These are phyloP conservation scores for Lasiosphaeris hirsuta DNA, from an alignment of 495 filamentous ascomycete genomes.

Conservation along the genomic window DNA sequence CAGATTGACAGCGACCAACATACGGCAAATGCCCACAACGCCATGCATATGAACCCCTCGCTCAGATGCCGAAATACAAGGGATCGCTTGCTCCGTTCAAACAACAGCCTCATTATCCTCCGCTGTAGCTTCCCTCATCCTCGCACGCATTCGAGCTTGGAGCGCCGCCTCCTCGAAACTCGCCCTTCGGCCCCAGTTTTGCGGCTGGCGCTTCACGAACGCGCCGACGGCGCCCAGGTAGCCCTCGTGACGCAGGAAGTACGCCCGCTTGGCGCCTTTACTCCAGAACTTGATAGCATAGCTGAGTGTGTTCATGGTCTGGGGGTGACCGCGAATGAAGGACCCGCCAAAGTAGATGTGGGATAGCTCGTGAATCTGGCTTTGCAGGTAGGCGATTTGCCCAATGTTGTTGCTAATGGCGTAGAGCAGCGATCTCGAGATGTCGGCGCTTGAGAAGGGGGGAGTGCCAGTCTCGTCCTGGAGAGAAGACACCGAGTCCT, in stretches of 20 bases:
- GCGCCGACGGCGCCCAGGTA: constrained; percentile 96
- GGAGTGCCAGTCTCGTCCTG: constrained; percentile 9
- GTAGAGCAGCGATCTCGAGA: constrained; percentile 67
- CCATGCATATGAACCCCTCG: no score
- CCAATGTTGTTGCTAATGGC: constrained; percentile 94
- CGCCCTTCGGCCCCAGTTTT: constrained; percentile 85
- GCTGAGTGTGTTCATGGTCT: constrained; percentile 94
- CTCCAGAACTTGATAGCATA: constrained; percentile 98
- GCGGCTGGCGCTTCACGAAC: constrained; percentile 85
- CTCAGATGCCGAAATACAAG: no score
- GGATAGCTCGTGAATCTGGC: constrained; percentile 82
- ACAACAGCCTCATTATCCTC: background rate
- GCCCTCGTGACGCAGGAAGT: constrained; percentile 93
- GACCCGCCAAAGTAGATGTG: constrained; percentile 97
- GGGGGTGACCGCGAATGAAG: constrained; percentile 92
- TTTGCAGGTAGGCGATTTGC: constrained; percentile 93
- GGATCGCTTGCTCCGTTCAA: background rate
- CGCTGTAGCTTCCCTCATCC: background rate
- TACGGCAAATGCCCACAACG: no score
- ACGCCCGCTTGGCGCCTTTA: constrained; percentile 88
- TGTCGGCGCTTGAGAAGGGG: constrained; percentile 48
- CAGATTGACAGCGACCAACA: no score
- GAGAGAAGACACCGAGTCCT: background rate
- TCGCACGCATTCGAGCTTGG: constrained; percentile 6
- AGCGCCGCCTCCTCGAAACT: constrained; percentile 52